Evolutionary conservation across 1,284 basidiomycete genomes (phyloP).

Genomic region (Meripilus lineatus): DNA sequence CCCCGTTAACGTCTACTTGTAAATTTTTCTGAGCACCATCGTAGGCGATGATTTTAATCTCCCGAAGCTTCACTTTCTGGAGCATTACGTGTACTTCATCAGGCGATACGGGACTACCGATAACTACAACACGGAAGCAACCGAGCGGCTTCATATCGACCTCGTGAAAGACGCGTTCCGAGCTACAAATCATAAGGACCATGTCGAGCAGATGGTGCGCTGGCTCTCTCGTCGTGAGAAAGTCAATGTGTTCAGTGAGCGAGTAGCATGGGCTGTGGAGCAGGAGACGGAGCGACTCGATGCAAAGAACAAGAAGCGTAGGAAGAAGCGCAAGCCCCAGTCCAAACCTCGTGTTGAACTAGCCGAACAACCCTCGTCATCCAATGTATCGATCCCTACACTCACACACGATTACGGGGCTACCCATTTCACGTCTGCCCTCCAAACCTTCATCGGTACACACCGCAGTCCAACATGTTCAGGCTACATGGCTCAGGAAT

Average conservation of each 20-base stretch:
- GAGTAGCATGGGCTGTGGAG: conserved; percentile 18
- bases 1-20: conserved; percentile 17
- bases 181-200: conserved; percentile 28
- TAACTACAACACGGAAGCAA: too few species aligned
- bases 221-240: conserved; percentile 32
- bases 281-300: too few species aligned
- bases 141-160: too few species aligned
- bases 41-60: conserved; percentile 17
- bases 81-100: too few species aligned
- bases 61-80: too few species aligned
- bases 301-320: too few species aligned
- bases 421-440: conserved; percentile 15
- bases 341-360: conserved; percentile 7
- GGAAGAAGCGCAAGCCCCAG: too few species aligned
- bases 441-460: conserved; percentile 6
- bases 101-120: too few species aligned
- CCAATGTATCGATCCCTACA: conserved; percentile 13
- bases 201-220: conserved; percentile 29
- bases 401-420: conserved; percentile 22
- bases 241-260: conserved; percentile 19
- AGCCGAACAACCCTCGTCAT: conserved; percentile 20
- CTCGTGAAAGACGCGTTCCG: too few species aligned
- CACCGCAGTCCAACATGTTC: conserved; percentile 6
- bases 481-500: background rate
- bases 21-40: conserved; percentile 18